Conservation (phyloP, 208 protist genomes). For the Acanthamoeba rhysodes region DNA sequence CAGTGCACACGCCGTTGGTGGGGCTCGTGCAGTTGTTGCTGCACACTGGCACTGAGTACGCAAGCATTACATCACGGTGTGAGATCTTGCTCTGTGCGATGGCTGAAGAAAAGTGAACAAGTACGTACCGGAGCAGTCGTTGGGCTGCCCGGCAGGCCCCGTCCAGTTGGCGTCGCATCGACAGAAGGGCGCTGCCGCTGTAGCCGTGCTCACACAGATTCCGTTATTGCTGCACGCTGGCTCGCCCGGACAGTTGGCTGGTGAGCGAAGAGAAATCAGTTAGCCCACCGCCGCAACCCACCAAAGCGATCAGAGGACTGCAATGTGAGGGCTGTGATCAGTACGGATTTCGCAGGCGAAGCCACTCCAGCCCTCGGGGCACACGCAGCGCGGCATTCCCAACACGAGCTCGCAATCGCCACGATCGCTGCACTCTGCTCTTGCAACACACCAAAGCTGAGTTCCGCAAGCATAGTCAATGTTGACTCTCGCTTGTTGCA, state of each 20-base stretch:
- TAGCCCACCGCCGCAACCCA: not conserved
- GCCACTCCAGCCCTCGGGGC: not conserved
- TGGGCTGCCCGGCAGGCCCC: not conserved
- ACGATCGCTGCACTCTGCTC: not conserved
- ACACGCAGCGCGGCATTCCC: not conserved
- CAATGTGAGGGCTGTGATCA: not conserved
- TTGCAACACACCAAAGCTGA: not conserved
- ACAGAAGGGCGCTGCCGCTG: not conserved
- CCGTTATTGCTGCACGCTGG: not conserved
- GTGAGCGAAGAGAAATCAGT: not conserved
- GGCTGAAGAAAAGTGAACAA: too few species aligned
- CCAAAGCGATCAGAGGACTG: not conserved
- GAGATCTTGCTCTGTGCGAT: not conserved
- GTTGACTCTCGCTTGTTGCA: not conserved
- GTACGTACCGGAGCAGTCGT: not conserved
- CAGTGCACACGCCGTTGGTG: not conserved
- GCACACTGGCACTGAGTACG: not conserved
- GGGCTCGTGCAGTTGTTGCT: not conserved
- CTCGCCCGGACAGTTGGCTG: not conserved
- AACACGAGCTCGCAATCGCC: not conserved
- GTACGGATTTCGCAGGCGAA: conserved; percentile 21
- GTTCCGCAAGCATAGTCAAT: not conserved
- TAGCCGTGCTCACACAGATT: not conserved
- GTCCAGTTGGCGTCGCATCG: conserved; percentile 1
- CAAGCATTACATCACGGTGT: too few species aligned